Conservation (phyloP, 73 alveolate genomes). For the Urostyla sp. region DNA sequence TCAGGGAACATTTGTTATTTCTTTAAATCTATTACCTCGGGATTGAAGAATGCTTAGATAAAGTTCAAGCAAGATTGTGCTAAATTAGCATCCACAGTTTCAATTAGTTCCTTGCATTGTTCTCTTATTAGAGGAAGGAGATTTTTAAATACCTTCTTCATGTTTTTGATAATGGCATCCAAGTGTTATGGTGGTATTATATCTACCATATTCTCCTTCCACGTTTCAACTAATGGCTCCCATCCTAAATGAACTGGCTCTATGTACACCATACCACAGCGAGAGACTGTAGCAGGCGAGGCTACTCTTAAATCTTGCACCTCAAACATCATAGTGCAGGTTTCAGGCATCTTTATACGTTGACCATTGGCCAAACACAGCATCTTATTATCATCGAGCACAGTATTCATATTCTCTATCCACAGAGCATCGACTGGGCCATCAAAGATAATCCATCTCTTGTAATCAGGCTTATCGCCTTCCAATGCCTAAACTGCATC, state of each 20-base stretch:
- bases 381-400: conserved; percentile 99
- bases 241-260: conserved; percentile 99
- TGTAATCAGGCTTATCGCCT: conserved; percentile 94
- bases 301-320: conserved; percentile 99
- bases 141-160: conserved; percentile 68
- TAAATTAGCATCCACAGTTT: conserved; percentile 90
- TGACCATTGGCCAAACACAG: conserved; percentile 98
- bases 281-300: conserved; percentile 99
- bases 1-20: conserved; percentile 83
- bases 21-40: conserved; percentile 84
- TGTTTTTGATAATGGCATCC: conserved; percentile 69
- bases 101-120: conserved; percentile 95
- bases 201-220: conserved; percentile 89
- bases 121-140: conserved; percentile 91
- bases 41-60: conserved; percentile 84
- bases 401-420: conserved; percentile 99
- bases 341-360: conserved; percentile 98
- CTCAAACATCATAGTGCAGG: conserved; percentile 99
- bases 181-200: conserved; percentile 68
- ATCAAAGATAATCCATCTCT: conserved; percentile 97
- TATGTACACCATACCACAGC: conserved; percentile 99
- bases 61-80: conserved; percentile 94
- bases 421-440: conserved; percentile 99
- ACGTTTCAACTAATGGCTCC: conserved; percentile 93
- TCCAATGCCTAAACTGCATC: conserved; percentile 90